A percentile compares a stretch with the other conserved stretches of the same genome.
These are phyloP conservation scores for Sphaerulina vaccinii DNA, from an alignment of 2,329 filamentous ascomycete genomes.

Conservation along the genomic window DNA sequence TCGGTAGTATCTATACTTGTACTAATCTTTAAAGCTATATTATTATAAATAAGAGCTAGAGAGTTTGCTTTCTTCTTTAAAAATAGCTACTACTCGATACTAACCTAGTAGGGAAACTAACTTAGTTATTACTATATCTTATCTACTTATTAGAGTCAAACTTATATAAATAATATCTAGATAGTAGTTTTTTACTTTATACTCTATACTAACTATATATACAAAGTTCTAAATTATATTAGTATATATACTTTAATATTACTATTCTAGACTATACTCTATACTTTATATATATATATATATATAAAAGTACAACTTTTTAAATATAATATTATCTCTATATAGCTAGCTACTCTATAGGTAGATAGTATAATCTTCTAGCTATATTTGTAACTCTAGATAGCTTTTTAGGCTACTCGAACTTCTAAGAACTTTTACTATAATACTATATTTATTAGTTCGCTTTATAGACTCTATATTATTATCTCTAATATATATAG, in stretches of 20 bases:
- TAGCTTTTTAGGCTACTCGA: too few species aligned
- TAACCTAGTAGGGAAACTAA: slow-evolving; percentile 1
- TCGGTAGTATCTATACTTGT: neutral
- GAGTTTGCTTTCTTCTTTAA: neutral
- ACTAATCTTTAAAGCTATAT: neutral
- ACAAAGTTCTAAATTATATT: neutral
- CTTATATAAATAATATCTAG: neutral
- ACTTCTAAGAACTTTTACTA: too few species aligned
- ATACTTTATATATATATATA: too few species aligned
- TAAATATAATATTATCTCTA: too few species aligned
- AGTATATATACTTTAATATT: neutral
- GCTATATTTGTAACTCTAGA: too few species aligned
- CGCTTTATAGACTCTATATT: too few species aligned
- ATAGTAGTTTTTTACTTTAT: neutral
- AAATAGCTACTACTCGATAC: neutral
- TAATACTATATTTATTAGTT: too few species aligned
- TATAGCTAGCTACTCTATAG: too few species aligned
- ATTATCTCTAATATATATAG: too few species aligned
- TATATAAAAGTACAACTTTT: too few species aligned
- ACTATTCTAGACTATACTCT: too few species aligned
- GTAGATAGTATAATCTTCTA: too few species aligned
- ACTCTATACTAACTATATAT: slow-evolving; percentile 1
- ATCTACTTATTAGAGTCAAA: neutral
- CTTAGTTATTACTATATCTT: neutral
- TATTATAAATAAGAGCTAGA: slow-evolving; percentile 1